phyloP scores from a whole-genome alignment of 2,329 filamentous ascomycete species.

The Trichoderma koningiopsis region DNA sequence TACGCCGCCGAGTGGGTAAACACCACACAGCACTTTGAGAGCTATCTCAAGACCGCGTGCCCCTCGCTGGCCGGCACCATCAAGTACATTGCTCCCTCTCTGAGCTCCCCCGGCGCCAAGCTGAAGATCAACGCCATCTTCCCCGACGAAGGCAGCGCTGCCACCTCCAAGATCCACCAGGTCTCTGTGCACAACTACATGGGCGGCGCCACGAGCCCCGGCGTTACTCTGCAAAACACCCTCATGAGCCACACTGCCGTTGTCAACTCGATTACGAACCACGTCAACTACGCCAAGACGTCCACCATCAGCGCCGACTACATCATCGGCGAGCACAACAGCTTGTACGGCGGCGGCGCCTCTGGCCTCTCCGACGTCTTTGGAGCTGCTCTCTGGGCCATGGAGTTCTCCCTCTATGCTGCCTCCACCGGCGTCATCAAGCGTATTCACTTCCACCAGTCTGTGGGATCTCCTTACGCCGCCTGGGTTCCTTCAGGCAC shows the following conservation, averaged over 20 bases:
- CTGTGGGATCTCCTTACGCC: constrained; percentile 31
- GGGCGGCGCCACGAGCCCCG: constrained; percentile 39
- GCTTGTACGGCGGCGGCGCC: constrained; percentile 42
- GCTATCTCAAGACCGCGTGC: constrained; percentile 26
- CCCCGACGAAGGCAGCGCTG: constrained; percentile 36
- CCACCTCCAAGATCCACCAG: constrained; percentile 28
- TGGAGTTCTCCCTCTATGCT: constrained; percentile 47
- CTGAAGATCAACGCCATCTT: constrained; percentile 33
- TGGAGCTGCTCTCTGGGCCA: constrained; percentile 52
- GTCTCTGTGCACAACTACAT: constrained; percentile 36
- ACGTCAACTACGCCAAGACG: constrained; percentile 30
- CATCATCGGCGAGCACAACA: constrained; percentile 53
- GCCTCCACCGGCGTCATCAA: constrained; percentile 40
- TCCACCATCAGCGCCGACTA: constrained; percentile 40
- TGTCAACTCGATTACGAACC: constrained; percentile 37
- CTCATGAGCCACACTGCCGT: constrained; percentile 43
- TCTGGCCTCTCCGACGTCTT: constrained; percentile 50
- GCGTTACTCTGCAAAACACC: constrained; percentile 43
- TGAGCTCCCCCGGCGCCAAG: constrained; percentile 28
- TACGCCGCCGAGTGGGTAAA: constrained; percentile 31
- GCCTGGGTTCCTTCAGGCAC: constrained; percentile 29
- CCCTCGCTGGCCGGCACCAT: constrained; percentile 26
- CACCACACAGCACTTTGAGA: constrained; percentile 27
- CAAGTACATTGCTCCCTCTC: constrained; percentile 29
- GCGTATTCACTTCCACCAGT: constrained; percentile 47